Evolutionary conservation across 23 red algal genomes (phyloP).

Genomic region (Pyropia haitanensis): DNA sequence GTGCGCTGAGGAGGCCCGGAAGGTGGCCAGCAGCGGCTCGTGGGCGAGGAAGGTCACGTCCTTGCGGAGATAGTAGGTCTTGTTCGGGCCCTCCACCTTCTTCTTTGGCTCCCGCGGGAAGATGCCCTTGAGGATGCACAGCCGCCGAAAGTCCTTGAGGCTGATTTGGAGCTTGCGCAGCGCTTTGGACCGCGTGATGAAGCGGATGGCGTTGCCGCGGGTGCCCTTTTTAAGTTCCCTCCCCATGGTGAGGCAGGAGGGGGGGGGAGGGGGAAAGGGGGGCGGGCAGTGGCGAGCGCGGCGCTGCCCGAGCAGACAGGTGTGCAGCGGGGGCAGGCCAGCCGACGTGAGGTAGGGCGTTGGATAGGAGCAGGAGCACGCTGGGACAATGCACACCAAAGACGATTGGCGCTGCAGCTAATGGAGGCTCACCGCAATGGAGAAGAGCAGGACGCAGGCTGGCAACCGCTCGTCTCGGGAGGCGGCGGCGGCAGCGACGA

Average conservation of each 20-base stretch:
- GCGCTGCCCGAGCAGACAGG: too few species aligned
- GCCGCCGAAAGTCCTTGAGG: conserved; percentile 67
- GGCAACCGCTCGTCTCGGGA: too few species aligned
- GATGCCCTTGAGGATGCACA: conserved; percentile 97
- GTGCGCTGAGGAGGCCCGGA: conserved; percentile 56
- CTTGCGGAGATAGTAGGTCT: conserved; percentile 93
- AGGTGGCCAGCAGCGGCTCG: conserved; percentile 82
- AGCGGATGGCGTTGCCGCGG: conserved; percentile 69
- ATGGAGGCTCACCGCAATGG: too few species aligned
- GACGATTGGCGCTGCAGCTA: too few species aligned
- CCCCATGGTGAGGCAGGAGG: conserved; percentile 23
- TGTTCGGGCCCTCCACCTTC: conserved; percentile 65
- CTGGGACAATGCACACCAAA: too few species aligned
- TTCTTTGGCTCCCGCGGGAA: conserved; percentile 88
- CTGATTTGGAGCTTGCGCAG: conserved; percentile 87
- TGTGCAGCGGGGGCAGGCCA: too few species aligned
- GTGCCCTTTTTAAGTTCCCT: conserved; percentile 77
- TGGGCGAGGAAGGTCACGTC: conserved; percentile 91
- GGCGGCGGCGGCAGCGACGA: too few species aligned
- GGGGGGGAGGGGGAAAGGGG: neutral
- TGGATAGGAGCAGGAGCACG: too few species aligned
- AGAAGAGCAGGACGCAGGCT: too few species aligned
- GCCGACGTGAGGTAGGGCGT: too few species aligned
- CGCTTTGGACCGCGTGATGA: conserved; percentile 83
- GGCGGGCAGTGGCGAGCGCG: neutral